phyloP scores from a whole-genome alignment of 805 yeast species.

The Metschnikowia noctiluminum region DNA sequence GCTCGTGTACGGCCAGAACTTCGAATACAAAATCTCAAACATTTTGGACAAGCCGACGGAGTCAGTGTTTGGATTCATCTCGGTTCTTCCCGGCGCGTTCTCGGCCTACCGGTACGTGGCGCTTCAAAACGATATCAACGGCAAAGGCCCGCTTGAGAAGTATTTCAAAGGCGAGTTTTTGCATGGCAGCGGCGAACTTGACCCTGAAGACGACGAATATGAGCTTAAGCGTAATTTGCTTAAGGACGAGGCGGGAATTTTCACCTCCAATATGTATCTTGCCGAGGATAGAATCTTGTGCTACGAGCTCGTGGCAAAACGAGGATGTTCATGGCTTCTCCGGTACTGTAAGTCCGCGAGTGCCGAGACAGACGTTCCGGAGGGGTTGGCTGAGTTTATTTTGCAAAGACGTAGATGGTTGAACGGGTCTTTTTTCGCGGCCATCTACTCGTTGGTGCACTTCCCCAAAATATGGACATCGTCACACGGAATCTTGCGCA shows the following conservation, averaged over 20 bases:
- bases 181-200: slow-evolving; percentile 55
- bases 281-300: slow-evolving; percentile 70
- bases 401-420: slow-evolving; percentile 68
- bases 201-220: slow-evolving; percentile 53
- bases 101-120: slow-evolving; percentile 63
- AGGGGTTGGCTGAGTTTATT: slow-evolving; percentile 56
- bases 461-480: slow-evolving; percentile 55
- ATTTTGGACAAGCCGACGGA: slow-evolving; percentile 66
- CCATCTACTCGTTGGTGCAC: slow-evolving; percentile 52
- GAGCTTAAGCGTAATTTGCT: slow-evolving; percentile 34
- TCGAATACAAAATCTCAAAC: slow-evolving; percentile 65
- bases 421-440: slow-evolving; percentile 68
- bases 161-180: slow-evolving; percentile 64
- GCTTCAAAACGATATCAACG: slow-evolving; percentile 50
- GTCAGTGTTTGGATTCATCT: slow-evolving; percentile 60
- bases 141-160: slow-evolving; percentile 59
- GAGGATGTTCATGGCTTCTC: slow-evolving; percentile 56
- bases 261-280: slow-evolving; percentile 65
- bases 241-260: slow-evolving; percentile 49
- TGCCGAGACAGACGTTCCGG: slow-evolving; percentile 71
- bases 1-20: slow-evolving; percentile 61
- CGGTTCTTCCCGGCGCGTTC: slow-evolving; percentile 67
- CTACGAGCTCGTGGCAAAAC: slow-evolving; percentile 60
- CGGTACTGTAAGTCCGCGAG: slow-evolving; percentile 59
- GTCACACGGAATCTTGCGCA: slow-evolving; percentile 49